Base-by-base conservation (phyloP, 2,329 filamentous ascomycete genomes). In the Cercospora sp. region DNA sequence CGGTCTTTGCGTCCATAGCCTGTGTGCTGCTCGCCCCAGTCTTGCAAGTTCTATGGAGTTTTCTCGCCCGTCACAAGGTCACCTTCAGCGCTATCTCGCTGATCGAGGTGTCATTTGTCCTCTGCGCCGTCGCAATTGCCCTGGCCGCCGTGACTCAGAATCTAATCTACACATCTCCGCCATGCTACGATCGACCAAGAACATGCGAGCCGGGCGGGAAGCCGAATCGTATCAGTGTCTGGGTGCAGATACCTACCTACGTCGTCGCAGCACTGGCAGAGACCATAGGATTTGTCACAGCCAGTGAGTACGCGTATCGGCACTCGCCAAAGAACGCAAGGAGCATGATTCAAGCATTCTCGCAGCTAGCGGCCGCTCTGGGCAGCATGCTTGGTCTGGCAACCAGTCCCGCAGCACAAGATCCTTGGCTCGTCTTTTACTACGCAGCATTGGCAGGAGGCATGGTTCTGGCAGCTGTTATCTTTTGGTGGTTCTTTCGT, bases 31-130 rank as follows among this genome's bases (percentile, higher is more conserved):
- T 69, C 16, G 63, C 61, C 7, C 68, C 68, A 23, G 6, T 65
- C 3, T 20, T 69, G 6, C 68, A 67, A 45, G 58, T 33, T 13
- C 13, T 64, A 5, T 67, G 51, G 45, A 62, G 12, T 30, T 59
- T 55, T 51, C 62, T 69, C 5, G 68, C 68, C 5, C 86, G 88
- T 20, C 77, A 78, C 18, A 86, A 90, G 72, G 89, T 80, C n/a
- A 53, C 78, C 13, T 69, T 79, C 45, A 74, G 74, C 1, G 77
- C 78, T 0, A 55, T 77, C 3, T 75, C 79, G 1, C 75, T 64
- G 36, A 67, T 67, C 51, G 51, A 62, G 42, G 13, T 61, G 7
- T 60, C 69, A 12, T 69, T 70, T 45, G 45, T 59, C 18, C 59
- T 70, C 51, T 69, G 67, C 42, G 66, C 42, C 7, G 60, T 64